phyloP scores from a whole-genome alignment of 2,329 filamentous ascomycete species.

The Ploettnerulaceae sp. region DNA sequence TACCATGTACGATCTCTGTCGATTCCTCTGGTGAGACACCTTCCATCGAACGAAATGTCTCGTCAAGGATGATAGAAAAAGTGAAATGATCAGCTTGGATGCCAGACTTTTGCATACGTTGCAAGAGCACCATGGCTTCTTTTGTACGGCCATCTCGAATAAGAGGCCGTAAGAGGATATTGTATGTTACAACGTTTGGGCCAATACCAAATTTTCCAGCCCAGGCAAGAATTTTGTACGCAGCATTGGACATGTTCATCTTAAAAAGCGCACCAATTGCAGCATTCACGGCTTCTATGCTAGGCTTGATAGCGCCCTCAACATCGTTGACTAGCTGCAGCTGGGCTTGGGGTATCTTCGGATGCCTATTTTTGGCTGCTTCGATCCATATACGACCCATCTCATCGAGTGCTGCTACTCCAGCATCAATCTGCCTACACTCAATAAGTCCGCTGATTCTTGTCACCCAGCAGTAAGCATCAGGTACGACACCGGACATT shows the following conservation, averaged over 20 bases:
- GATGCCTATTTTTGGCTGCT: slow-evolving; percentile 21
- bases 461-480: slow-evolving; percentile 63
- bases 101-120: slow-evolving; percentile 51
- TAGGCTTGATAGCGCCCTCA: slow-evolving; percentile 49
- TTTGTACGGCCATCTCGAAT: slow-evolving; percentile 45
- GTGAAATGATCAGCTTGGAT: slow-evolving; percentile 62
- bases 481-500: slow-evolving; percentile 53
- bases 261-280: slow-evolving; percentile 59
- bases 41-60: slow-evolving; percentile 43
- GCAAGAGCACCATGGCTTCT: slow-evolving; percentile 49
- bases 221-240: slow-evolving; percentile 49
- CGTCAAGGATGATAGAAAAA: slow-evolving; percentile 67
- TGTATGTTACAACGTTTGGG: slow-evolving; percentile 52
- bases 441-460: slow-evolving; percentile 63
- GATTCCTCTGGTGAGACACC: slow-evolving; percentile 45
- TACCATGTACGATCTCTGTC: slow-evolving; percentile 43
- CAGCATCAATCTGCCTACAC: slow-evolving; percentile 47
- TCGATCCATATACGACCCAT: slow-evolving; percentile 57
- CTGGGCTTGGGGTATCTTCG: slow-evolving; percentile 19
- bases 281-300: slow-evolving; percentile 63
- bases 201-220: slow-evolving; percentile 40
- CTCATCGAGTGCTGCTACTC: slow-evolving; percentile 59
- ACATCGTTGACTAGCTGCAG: slow-evolving; percentile 30
- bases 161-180: slow-evolving; percentile 60
- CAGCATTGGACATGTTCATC: slow-evolving; percentile 43